Base-by-base conservation (phyloP, 768 basidiomycete species). In the Hericium alpestre region DNA sequence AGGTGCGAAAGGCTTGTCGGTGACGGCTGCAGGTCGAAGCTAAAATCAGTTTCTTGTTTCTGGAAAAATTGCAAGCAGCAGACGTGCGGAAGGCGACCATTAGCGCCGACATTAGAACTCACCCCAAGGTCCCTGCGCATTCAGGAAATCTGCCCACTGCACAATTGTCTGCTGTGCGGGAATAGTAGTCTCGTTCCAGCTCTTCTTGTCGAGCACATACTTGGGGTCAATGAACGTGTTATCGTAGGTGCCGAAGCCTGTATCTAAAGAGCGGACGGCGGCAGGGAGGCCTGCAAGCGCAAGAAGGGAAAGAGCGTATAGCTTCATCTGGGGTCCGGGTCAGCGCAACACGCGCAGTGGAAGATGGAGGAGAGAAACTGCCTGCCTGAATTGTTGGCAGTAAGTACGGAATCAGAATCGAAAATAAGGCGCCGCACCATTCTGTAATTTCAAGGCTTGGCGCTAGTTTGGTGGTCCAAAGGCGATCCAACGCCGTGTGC, bases 71-170 rank as follows among this genome's bases (percentile, higher is more conserved):
- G 32, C 32, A 7, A 32, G 32, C 9, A 32, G 32, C 8, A 32
- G 32, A 32, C 32, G 6, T 7, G 32, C 32, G 49, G 27, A 23
- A n/a, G 10, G n/a, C 49, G 18, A 9, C 16, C 38, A 40, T 46
- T 32, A n/a, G 23, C 22, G 8, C 32, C 16, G 27, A 22, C 13
- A 27, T 23, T 3, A n/a, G 37, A 8, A 41, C 62, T 46, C 51
- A 62, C 61, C 57, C 61, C 61, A 62, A 3, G 61, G 61, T 11
- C 59, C 61, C 52, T 62, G 56, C 7, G 48, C 50, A 15, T 55
- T 55, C 12, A 62, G 56, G n/a, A 16, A 54, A 55, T 61, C 56
- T 40, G 61, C 61, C 61, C 61, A 61, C 39, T 59, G 58, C 6
- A 61, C 23, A 16, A 61, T 59, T 3, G 58, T 54, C 46, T 59